These are phyloP conservation scores for Spinacia oleracea DNA, from an alignment of 179 eudicot species.

Conservation along the genomic window DNA sequence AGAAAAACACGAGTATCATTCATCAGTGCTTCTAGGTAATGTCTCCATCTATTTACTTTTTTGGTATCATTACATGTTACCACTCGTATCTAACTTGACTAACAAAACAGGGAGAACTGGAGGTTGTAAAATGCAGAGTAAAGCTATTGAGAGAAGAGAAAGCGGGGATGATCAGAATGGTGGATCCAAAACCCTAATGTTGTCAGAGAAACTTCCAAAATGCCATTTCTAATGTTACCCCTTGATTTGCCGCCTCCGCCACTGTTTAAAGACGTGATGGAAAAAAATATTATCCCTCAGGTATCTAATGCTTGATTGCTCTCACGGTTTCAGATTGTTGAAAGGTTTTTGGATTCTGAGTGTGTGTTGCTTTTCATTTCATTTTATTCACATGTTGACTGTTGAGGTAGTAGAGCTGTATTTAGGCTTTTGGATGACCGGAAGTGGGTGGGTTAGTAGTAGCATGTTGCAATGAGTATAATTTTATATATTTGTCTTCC, in stretches of 20 bases:
- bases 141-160: constrained; percentile 43
- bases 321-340: constrained; percentile 3
- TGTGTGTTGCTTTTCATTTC: not conserved
- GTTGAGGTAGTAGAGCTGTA: not conserved
- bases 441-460: not conserved
- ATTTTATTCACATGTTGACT: not conserved
- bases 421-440: not conserved
- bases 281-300: constrained; percentile 96
- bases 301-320: constrained; percentile 27
- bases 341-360: not conserved
- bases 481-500: not conserved
- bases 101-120: constrained; percentile 74
- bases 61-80: not conserved
- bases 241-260: constrained; percentile 98
- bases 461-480: constrained; percentile 2
- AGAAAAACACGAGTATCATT: constrained; percentile 70
- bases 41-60: constrained; percentile 11
- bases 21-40: constrained; percentile 89
- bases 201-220: constrained; percentile 63
- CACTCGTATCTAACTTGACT: constrained; percentile 15
- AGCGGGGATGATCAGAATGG: constrained; percentile 43
- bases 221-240: constrained; percentile 94
- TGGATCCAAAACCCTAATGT: constrained; percentile 38
- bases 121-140: constrained; percentile 71
- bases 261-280: constrained; percentile 90